phyloP scores from a whole-genome alignment of 2,329 filamentous ascomycete genomes.

The Botrytis fabae region DNA sequence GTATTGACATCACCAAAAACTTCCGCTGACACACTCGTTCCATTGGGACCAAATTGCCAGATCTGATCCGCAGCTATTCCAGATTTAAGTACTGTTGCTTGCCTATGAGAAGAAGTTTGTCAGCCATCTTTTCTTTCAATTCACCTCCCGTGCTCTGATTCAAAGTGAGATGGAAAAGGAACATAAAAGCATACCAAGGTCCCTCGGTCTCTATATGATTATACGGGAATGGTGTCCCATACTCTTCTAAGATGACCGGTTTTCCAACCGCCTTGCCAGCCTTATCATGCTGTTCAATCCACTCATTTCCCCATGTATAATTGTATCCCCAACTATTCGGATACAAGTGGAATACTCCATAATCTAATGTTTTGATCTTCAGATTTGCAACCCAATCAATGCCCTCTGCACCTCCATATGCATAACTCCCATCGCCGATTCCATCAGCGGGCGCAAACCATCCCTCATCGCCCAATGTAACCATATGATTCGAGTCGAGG shows the following conservation, averaged over 20 bases:
- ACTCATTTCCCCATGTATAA: conserved; percentile 47
- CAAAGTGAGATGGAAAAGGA: not conserved
- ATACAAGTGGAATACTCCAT: conserved; percentile 55
- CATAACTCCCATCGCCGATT: conserved; percentile 46
- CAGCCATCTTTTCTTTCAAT: not conserved
- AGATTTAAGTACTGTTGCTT: conserved; percentile 31
- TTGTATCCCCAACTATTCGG: conserved; percentile 46
- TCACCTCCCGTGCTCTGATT: too few relatives aligned
- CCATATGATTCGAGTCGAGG: conserved; percentile 61
- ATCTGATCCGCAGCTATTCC: conserved; percentile 35
- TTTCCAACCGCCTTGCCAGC: conserved; percentile 44
- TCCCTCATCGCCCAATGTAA: conserved; percentile 64
- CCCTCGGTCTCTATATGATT: conserved; percentile 32
- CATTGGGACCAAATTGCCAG: conserved; percentile 36
- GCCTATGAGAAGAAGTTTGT: conserved; percentile 23
- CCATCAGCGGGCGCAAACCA: conserved; percentile 47
- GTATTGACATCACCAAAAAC: conserved; percentile 33
- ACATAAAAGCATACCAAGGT: conserved; percentile 25
- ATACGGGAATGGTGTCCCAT: conserved; percentile 37
- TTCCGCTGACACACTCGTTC: conserved; percentile 26
- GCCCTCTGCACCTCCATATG: conserved; percentile 48
- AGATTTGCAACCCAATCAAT: conserved; percentile 51
- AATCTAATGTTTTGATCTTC: conserved; percentile 50
- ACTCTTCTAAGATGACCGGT: conserved; percentile 45
- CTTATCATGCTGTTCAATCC: conserved; percentile 49